Percentiles rank a stretch among this genome's conserved stretches.
Conservation (phyloP, 2,329 filamentous ascomycete genomes). For the Colletotrichum siamense region DNA sequence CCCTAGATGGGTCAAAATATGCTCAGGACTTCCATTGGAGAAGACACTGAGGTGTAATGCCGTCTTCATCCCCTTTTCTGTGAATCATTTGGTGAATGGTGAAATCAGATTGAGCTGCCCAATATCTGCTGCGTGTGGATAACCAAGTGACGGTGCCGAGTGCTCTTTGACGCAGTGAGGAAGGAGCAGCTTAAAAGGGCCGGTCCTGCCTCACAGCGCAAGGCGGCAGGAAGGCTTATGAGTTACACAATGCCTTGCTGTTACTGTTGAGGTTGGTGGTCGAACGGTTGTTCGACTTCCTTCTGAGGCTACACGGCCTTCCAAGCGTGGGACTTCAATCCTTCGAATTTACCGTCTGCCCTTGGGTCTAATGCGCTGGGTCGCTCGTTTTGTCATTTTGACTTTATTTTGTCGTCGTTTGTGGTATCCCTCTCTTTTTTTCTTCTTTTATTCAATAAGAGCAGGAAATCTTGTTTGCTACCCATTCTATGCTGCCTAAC, state of each 20-base stretch:
- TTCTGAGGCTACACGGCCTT: neutral
- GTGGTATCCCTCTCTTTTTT: neutral
- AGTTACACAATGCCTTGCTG: neutral
- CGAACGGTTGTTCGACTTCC: neutral
- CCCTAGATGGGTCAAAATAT: accelerated
- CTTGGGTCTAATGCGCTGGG: neutral
- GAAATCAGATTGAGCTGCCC: accelerated
- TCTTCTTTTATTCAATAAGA: neutral
- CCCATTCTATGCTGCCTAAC: neutral
- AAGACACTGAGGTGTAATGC: neutral
- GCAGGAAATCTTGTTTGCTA: neutral
- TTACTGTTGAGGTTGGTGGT: neutral
- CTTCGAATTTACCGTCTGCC: neutral
- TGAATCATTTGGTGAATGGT: neutral
- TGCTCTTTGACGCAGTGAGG: accelerated
- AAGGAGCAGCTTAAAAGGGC: neutral
- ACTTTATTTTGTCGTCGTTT: neutral
- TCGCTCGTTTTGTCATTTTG: neutral
- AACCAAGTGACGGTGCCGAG: neutral
- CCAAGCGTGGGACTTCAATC: neutral
- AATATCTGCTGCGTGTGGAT: neutral
- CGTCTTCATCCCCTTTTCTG: accelerated
- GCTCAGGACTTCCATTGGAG: neutral
- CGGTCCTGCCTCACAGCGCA: neutral
- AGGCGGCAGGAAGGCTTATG: neutral